Conservation (phyloP, 1,139 yeast genomes). For the Pneumocystis canis region DNA sequence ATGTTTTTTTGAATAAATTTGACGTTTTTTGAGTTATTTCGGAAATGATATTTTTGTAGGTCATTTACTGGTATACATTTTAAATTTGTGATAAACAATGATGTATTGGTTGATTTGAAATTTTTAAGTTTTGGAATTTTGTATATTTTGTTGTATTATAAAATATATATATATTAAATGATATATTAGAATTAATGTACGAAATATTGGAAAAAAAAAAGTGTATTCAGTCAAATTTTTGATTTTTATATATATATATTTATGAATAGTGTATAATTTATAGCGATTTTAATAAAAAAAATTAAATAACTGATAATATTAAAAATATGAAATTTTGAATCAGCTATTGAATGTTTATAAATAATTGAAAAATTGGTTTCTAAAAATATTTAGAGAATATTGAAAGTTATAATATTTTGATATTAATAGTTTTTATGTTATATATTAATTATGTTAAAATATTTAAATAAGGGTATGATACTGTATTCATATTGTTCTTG, state of each 20-base stretch:
- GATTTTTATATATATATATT: conserved; percentile 79
- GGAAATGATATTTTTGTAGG: not conserved
- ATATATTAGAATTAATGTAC: conserved; percentile 69
- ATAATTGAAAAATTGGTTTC: not conserved
- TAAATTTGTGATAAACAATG: not conserved
- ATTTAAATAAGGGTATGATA: conserved; percentile 38
- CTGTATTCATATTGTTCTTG: conserved; percentile 82
- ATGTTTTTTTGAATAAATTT: not conserved
- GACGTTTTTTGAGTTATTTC: not conserved
- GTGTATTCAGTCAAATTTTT: conserved; percentile 68
- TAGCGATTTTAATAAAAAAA: conserved; percentile 88
- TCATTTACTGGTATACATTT: not conserved
- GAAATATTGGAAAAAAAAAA: conserved; percentile 63
- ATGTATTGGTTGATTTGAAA: not conserved
- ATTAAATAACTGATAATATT: conserved; percentile 81
- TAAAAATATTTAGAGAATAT: not conserved
- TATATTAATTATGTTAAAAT: not conserved
- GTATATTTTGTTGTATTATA: conserved; percentile 95
- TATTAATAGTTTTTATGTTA: not conserved
- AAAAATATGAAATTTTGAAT: conserved; percentile 95
- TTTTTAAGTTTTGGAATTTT: conserved; percentile 31
- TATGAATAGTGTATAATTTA: conserved; percentile 92
- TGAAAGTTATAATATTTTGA: conserved; percentile 1
- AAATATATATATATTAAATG: conserved; percentile 71
- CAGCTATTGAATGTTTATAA: conserved; percentile 39